phyloP scores from a whole-genome alignment of 169 alveolate species.

The Sarcocystis neurona region DNA sequence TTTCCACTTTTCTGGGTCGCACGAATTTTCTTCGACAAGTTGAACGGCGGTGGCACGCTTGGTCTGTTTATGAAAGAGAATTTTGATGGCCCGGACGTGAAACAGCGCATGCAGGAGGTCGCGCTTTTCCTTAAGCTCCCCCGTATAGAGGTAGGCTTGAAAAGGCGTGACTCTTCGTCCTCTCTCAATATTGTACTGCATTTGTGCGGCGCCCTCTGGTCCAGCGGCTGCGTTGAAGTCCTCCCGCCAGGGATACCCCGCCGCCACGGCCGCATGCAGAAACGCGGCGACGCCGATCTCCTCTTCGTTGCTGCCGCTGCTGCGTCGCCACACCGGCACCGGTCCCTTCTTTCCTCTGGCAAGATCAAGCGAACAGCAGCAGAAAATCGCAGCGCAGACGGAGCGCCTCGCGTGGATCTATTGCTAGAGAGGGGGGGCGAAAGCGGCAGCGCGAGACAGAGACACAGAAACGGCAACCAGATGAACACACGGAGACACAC shows the following conservation, averaged over 20 bases:
- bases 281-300: background rate
- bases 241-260: background rate
- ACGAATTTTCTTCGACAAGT: background rate
- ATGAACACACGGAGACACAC: too few relatives aligned
- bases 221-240: constrained; percentile 2
- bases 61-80: background rate
- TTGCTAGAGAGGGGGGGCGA: too few relatives aligned
- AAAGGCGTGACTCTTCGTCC: background rate
- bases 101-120: background rate
- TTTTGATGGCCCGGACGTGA: background rate
- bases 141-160: background rate
- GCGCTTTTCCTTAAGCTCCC: background rate
- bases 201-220: background rate
- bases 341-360: constrained; percentile 2
- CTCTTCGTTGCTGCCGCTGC: background rate
- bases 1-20: background rate
- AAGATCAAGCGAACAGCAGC: background rate
- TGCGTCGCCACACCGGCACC: background rate
- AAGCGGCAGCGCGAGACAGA: too few relatives aligned
- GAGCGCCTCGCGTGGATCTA: too few relatives aligned
- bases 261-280: background rate
- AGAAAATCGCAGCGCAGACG: background rate
- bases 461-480: too few relatives aligned
- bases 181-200: constrained; percentile 2
- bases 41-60: background rate